Conservation (phyloP, 805 yeast species). For the Isabelozyma rhagii region DNA sequence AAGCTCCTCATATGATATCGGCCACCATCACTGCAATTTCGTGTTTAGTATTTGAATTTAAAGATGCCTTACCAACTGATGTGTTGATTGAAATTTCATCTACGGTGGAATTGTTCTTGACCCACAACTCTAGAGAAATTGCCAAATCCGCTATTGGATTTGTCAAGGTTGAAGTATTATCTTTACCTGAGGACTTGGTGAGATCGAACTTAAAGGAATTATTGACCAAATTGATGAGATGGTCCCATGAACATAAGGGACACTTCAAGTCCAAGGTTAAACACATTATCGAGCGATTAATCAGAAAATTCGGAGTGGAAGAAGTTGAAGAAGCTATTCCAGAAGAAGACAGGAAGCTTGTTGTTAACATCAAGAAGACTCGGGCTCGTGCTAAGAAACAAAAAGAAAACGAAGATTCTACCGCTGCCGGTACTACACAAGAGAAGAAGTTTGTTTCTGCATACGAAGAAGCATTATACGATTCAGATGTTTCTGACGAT, state of each 20-base stretch:
- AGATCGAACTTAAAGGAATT: slow-evolving; percentile 63
- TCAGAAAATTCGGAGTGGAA: slow-evolving; percentile 89
- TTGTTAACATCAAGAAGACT: slow-evolving; percentile 80
- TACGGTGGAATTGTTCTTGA: slow-evolving; percentile 84
- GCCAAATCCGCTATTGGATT: slow-evolving; percentile 94
- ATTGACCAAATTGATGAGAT: slow-evolving; percentile 70
- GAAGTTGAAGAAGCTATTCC: slow-evolving; percentile 82
- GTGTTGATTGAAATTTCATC: slow-evolving; percentile 72
- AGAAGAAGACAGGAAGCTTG: slow-evolving; percentile 79
- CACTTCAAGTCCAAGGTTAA: slow-evolving; percentile 91
- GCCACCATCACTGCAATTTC: slow-evolving; percentile 89
- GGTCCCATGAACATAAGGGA: slow-evolving; percentile 96
- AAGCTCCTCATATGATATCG: slow-evolving; percentile 92
- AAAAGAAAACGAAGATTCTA: slow-evolving; percentile 41
- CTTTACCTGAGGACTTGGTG: slow-evolving; percentile 76
- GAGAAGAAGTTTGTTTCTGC: slow-evolving; percentile 72
- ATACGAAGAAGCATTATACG: slow-evolving; percentile 88
- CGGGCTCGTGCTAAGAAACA: slow-evolving; percentile 82
- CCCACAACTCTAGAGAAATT: slow-evolving; percentile 88
- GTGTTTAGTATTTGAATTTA: slow-evolving; percentile 83
- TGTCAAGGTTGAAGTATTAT: slow-evolving; percentile 81
- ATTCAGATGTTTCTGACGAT: slow-evolving; percentile 57
- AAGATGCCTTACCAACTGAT: slow-evolving; percentile 56
- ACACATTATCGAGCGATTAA: slow-evolving; percentile 87
- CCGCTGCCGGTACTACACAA: slow-evolving; percentile 17